A percentile compares a stretch with the other conserved stretches of the same genome.
Evolutionary conservation across 148 eudicot species (phyloP).

Genomic region (Fagopyrum tataricum): DNA sequence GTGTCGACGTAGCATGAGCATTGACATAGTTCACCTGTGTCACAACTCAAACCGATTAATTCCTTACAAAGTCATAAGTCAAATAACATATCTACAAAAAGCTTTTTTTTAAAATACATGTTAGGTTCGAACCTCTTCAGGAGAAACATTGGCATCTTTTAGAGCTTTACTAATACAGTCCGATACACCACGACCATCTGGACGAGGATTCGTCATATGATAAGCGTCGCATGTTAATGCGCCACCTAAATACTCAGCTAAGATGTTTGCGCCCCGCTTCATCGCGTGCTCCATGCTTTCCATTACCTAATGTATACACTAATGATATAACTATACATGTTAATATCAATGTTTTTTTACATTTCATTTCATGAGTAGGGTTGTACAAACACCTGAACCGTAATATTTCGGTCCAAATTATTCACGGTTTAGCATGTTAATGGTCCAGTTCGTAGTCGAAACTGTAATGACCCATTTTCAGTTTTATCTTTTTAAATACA

Average conservation of each 20-base stretch:
- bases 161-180: constrained; percentile 27
- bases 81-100: neutral
- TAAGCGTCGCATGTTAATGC: constrained; percentile 27
- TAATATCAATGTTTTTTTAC: too few species aligned
- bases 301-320: constrained; percentile 17
- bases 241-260: constrained; percentile 32
- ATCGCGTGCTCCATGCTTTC: constrained; percentile 34
- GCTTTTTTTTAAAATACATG: neutral
- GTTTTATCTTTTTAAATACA: too few species aligned
- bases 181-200: constrained; percentile 26
- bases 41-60: neutral
- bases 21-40: constrained; percentile 26
- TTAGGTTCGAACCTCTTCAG: constrained; percentile 24
- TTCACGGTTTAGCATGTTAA: too few species aligned
- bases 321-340: neutral
- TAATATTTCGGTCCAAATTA: too few species aligned
- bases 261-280: constrained; percentile 26
- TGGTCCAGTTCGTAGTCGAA: too few species aligned
- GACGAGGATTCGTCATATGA: constrained; percentile 28
- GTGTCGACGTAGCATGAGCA: constrained; percentile 25
- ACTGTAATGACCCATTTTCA: too few species aligned
- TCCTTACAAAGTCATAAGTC: neutral
- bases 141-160: constrained; percentile 23
- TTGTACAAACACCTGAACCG: too few species aligned
- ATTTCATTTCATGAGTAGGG: too few species aligned